phyloP scores from a whole-genome alignment of 2,329 filamentous ascomycete species.

The Venturia nashicola region DNA sequence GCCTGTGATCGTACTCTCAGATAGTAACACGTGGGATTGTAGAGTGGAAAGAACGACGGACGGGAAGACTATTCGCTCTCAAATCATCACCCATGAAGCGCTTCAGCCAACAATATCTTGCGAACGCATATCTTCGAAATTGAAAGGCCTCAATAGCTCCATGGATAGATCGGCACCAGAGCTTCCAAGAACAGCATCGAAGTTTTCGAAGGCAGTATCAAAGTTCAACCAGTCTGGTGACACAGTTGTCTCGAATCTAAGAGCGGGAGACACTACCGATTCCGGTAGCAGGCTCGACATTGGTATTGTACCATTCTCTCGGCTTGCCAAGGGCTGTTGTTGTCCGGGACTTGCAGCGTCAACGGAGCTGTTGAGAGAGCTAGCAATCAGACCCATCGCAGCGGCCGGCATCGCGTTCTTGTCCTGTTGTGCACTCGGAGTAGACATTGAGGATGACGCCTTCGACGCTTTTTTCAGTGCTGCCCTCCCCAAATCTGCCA shows the following conservation, averaged over 20 bases:
- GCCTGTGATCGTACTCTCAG: neutral
- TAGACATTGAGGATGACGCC: neutral
- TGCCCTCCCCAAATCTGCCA: constrained; percentile 28
- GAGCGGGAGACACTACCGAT: neutral
- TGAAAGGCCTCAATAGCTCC: constrained; percentile 8
- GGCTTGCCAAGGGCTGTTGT: neutral
- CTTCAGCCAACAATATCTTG: neutral
- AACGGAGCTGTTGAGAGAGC: neutral
- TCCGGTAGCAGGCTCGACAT: neutral
- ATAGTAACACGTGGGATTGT: neutral
- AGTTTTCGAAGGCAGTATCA: constrained; percentile 11
- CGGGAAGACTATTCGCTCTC: neutral
- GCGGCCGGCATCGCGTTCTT: neutral
- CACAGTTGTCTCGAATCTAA: neutral
- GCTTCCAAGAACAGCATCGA: constrained; percentile 12
- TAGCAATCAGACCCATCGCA: neutral
- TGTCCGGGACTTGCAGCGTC: neutral
- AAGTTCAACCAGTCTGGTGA: constrained; percentile 10
- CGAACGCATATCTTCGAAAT: constrained; percentile 4
- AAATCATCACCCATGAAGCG: neutral
- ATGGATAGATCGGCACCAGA: constrained; percentile 9
- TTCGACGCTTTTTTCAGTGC: constrained; percentile 23
- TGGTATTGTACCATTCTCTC: neutral
- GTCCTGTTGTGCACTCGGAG: neutral
- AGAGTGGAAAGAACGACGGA: neutral